Base-by-base conservation (phyloP, 1,139 yeast genomes). In the Kodamaea sp. region DNA sequence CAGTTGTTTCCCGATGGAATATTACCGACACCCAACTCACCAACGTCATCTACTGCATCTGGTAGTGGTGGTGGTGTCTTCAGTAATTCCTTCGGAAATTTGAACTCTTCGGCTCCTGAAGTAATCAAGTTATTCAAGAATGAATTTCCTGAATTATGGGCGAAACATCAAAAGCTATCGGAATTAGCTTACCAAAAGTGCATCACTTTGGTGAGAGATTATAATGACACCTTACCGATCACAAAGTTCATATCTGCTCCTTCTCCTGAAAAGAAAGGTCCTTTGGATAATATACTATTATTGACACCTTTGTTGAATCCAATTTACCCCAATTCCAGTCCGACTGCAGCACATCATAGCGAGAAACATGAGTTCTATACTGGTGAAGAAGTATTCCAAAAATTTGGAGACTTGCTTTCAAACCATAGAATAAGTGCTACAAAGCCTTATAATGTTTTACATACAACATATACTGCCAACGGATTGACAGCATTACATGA, bases 381-480 rank as follows among this genome's bases (percentile, higher is more conserved):
- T 2, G 84, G 84, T 1, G 84, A 79, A 53, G 79, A 75, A 35
- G 81, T 78, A 3, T 79, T 79, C 49, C 76, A 73, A 48, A 65
- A 65, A 32, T 73, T 75, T 50, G 80, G 79, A 1, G 63, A 64
- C 24, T 44, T 58, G 32, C 49, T 75, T 28, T 59, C 78, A 0
- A 55, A 63, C 31, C 75, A 70, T 43, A 60, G 62, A 2, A 42
- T 53, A 11, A 59, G 55, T 35, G 44, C 43, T n/a, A 49, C 54
- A 2, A 59, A 57, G 15, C 53, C 62, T 2, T 79, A 73, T 45
- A 75, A 74, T 46, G 79, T 79, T 0, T 55, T 75, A 20, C 85
- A 79, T 50, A 77, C 84, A 0, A 73, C 81, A 1, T 81, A 81
- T 49, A 79, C 85, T 0, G 84, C 84, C 12, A 79, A 80, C 48